Evolutionary conservation across 805 yeast genomes (phyloP).

Genomic region (Cyberlindnera maclurae): DNA sequence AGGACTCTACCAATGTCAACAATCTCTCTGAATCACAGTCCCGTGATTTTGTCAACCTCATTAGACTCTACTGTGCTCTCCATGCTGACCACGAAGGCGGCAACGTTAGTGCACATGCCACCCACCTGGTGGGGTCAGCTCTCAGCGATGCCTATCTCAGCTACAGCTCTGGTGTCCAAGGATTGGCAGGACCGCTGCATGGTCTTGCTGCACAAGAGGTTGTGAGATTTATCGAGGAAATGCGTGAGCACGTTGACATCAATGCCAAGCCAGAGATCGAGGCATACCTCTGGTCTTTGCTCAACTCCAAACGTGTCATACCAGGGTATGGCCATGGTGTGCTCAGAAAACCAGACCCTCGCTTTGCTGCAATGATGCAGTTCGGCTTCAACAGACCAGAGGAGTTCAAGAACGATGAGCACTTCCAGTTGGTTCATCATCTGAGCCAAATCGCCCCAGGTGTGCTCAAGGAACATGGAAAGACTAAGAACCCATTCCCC

Average conservation of each 20-base stretch:
- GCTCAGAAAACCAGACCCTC: conserved; percentile 75
- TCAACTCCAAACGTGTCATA: conserved; percentile 69
- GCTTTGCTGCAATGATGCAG: conserved; percentile 67
- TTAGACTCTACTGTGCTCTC: conserved; percentile 66
- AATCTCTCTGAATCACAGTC: conserved; percentile 32
- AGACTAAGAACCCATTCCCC: conserved; percentile 82
- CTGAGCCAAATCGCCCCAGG: conserved; percentile 67
- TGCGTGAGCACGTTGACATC: conserved; percentile 41
- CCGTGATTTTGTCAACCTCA: conserved; percentile 56
- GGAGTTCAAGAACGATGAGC: conserved; percentile 54
- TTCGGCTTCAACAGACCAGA: conserved; percentile 48
- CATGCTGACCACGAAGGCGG: conserved; percentile 86
- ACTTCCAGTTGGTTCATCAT: conserved; percentile 60
- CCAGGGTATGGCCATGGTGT: conserved; percentile 92
- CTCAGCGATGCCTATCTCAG: conserved; percentile 70
- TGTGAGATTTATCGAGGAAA: conserved; percentile 60
- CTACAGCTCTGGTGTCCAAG: conserved; percentile 72
- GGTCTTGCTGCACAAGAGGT: conserved; percentile 86
- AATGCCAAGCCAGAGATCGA: conserved; percentile 40
- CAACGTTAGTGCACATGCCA: conserved; percentile 75
- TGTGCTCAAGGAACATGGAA: conserved; percentile 71
- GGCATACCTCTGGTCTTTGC: conserved; percentile 62
- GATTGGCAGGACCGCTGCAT: conserved; percentile 82
- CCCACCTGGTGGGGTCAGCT: conserved; percentile 79
- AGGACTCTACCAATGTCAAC: conserved; percentile 28